A percentile compares a stretch with the other conserved stretches of the same genome.
Evolutionary conservation across 495 filamentous ascomycete species (phyloP).

Genomic region (Penicillium macrosclerotiorum): DNA sequence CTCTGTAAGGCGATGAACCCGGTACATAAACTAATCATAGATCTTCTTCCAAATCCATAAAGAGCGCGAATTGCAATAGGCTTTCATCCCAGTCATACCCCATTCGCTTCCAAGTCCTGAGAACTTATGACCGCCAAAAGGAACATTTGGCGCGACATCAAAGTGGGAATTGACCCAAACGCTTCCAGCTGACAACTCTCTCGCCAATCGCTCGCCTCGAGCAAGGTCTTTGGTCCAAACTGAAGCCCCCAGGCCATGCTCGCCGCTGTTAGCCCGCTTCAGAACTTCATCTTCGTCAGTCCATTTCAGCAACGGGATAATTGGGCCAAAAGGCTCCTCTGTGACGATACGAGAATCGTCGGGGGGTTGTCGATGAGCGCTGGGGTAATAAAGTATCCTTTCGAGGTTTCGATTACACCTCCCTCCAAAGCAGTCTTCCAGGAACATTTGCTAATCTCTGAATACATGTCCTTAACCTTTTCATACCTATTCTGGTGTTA

Average conservation of each 20-base stretch:
- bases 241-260: slow-evolving; percentile 55
- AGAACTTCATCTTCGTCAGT: slow-evolving; percentile 57
- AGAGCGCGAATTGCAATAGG: slow-evolving; percentile 54
- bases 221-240: slow-evolving; percentile 51
- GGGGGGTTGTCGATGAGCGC: slow-evolving; percentile 61
- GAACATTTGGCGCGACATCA: slow-evolving; percentile 48
- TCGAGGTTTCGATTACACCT: slow-evolving; percentile 30
- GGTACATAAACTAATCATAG: too few species aligned
- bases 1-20: too few species aligned
- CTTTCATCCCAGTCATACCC: slow-evolving; percentile 54
- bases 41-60: slow-evolving; percentile 16
- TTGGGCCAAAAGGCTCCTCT: slow-evolving; percentile 53
- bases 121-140: slow-evolving; percentile 65
- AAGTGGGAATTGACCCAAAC: slow-evolving; percentile 57
- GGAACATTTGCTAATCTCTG: slow-evolving; percentile 45
- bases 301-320: slow-evolving; percentile 57
- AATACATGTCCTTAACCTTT: slow-evolving; percentile 49
- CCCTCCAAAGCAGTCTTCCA: slow-evolving; percentile 38
- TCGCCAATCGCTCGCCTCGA: slow-evolving; percentile 47
- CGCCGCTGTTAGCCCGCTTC: slow-evolving; percentile 53
- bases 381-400: slow-evolving; percentile 56
- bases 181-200: slow-evolving; percentile 49
- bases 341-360: slow-evolving; percentile 47
- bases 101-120: slow-evolving; percentile 65
- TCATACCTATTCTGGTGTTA: too few species aligned